A percentile compares a stretch with the other conserved stretches of the same genome.
phyloP scores from a whole-genome alignment of 352 stramenopile genomes.

The Thraustochytrium sp. region DNA sequence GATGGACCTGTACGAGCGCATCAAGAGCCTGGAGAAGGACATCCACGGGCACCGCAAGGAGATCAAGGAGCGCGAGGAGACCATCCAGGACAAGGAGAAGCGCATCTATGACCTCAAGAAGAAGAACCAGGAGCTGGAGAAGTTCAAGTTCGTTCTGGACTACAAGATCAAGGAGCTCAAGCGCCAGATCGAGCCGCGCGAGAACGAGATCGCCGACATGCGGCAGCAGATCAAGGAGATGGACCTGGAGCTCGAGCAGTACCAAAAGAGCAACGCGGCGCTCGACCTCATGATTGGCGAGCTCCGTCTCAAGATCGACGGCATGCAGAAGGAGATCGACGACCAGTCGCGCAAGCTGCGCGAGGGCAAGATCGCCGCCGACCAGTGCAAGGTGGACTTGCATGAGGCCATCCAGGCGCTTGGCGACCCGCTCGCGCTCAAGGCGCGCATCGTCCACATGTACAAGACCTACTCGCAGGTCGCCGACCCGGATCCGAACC shows the following conservation, averaged over 20 bases:
- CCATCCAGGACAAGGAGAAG: slow-evolving; percentile 88
- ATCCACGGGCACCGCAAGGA: slow-evolving; percentile 87
- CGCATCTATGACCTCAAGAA: slow-evolving; percentile 89
- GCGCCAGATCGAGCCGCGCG: slow-evolving; percentile 82
- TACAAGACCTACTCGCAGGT: slow-evolving; percentile 56
- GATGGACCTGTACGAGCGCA: slow-evolving; percentile 60
- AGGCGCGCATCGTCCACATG: slow-evolving; percentile 62
- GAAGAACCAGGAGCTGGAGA: slow-evolving; percentile 91
- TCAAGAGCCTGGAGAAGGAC: slow-evolving; percentile 73
- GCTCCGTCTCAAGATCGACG: slow-evolving; percentile 72
- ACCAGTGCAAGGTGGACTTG: slow-evolving; percentile 70
- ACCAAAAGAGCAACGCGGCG: slow-evolving; percentile 85
- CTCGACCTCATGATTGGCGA: slow-evolving; percentile 87
- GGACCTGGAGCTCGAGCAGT: slow-evolving; percentile 87
- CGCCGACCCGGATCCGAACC: neutral
- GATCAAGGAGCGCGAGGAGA: slow-evolving; percentile 85
- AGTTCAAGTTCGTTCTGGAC: slow-evolving; percentile 92
- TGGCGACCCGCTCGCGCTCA: slow-evolving; percentile 68
- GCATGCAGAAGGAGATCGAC: slow-evolving; percentile 71
- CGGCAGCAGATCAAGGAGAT: slow-evolving; percentile 89
- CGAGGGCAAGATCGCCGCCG: slow-evolving; percentile 46
- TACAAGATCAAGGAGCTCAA: slow-evolving; percentile 95
- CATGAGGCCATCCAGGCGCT: slow-evolving; percentile 67
- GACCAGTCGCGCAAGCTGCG: slow-evolving; percentile 50
- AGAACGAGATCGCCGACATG: slow-evolving; percentile 89